These are phyloP conservation scores for Diospyros lotus DNA, from an alignment of 148 eudicot genomes.

Conservation along the genomic window DNA sequence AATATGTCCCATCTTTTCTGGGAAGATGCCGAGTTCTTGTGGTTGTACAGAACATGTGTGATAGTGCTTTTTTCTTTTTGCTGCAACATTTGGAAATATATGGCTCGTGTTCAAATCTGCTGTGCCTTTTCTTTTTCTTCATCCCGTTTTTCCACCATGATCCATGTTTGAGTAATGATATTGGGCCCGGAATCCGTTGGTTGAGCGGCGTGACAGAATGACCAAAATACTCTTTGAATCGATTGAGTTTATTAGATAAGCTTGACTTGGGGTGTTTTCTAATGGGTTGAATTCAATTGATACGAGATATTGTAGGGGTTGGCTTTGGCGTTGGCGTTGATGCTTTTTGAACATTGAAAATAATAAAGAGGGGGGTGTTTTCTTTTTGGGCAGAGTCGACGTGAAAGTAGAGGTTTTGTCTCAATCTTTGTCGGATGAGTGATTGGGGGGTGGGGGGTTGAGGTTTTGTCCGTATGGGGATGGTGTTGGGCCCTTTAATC, in stretches of 20 bases:
- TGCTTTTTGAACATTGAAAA: too few relatives aligned
- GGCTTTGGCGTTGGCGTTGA: too few relatives aligned
- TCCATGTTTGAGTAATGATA: too few relatives aligned
- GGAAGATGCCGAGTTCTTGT: not conserved
- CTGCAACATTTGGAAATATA: not conserved
- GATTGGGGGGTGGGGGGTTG: slow-evolving; percentile 7
- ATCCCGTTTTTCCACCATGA: too few relatives aligned
- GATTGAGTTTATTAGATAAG: not conserved
- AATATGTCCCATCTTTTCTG: not conserved
- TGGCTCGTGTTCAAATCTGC: not conserved
- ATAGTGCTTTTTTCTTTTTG: not conserved
- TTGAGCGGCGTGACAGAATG: too few relatives aligned
- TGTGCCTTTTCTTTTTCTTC: too few relatives aligned
- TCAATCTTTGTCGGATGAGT: slow-evolving; percentile 23
- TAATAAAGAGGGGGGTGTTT: not conserved
- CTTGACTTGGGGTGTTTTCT: not conserved
- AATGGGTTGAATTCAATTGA: too few relatives aligned
- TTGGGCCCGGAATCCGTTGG: too few relatives aligned
- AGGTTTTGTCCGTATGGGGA: slow-evolving; percentile 16
- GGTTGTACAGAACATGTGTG: slow-evolving; percentile 12
- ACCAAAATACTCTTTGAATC: too few relatives aligned
- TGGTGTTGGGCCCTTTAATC: slow-evolving; percentile 4
- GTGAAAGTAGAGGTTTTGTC: slow-evolving; percentile 10
- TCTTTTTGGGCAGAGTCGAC: not conserved
- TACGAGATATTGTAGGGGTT: too few relatives aligned